Percentiles rank a stretch among this genome's conserved stretches.
Conservation (phyloP, 139 green algal genomes). For the Chlamydomonas sp. region DNA sequence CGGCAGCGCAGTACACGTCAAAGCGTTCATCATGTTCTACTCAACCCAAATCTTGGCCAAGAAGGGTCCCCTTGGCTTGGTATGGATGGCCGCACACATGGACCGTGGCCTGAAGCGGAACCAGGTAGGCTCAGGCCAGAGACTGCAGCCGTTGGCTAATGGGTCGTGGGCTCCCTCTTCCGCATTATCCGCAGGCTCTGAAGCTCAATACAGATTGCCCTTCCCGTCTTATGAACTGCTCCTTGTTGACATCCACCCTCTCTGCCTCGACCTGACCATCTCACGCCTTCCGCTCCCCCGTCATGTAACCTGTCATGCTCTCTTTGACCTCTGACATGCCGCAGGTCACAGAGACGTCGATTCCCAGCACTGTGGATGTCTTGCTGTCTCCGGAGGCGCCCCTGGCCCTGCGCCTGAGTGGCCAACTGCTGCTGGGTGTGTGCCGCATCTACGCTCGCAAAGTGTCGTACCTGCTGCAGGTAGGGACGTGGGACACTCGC, state of each 20-base stretch:
- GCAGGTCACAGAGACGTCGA: conserved; percentile 48
- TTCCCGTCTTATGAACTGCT: no score
- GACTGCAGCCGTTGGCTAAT: background rate
- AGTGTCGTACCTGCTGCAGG: conserved; percentile 72
- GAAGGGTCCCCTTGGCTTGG: conserved; percentile 90
- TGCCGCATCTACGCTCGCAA: conserved; percentile 93
- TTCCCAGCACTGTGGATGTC: conserved; percentile 79
- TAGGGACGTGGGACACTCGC: background rate
- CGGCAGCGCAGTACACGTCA: no score
- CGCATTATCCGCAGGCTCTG: no score
- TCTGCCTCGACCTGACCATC: no score
- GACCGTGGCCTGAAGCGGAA: conserved; percentile 87
- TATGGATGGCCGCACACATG: conserved; percentile 96
- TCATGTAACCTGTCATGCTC: no score
- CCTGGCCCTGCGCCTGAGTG: conserved; percentile 92
- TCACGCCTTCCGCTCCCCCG: no score
- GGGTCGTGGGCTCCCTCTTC: no score
- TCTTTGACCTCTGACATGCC: conserved; percentile 62
- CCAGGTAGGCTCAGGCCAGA: conserved; percentile 61
- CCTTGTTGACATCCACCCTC: no score
- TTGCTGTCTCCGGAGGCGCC: conserved; percentile 95
- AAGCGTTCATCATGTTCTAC: conserved; percentile 84
- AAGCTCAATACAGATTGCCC: no score
- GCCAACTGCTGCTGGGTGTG: conserved; percentile 96
- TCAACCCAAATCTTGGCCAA: conserved; percentile 87